These are phyloP conservation scores for Lodderomyces metapsilosis DNA, from an alignment of 1,139 yeast genomes.

Conservation along the genomic window DNA sequence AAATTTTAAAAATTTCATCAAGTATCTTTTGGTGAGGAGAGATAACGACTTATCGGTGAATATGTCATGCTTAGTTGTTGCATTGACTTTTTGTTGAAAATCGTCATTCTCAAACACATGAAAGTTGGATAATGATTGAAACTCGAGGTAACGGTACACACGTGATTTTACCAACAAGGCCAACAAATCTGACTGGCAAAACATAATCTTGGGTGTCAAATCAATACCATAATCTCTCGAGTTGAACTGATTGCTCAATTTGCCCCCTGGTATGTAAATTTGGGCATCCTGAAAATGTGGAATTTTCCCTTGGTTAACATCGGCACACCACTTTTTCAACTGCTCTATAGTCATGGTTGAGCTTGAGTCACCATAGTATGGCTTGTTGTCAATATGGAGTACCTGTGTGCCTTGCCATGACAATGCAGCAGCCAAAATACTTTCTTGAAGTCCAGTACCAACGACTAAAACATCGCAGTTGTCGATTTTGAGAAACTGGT, in stretches of 20 bases:
- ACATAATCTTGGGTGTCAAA: constrained; percentile 82
- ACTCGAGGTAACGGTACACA: constrained; percentile 88
- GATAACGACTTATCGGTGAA: constrained; percentile 85
- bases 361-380: constrained; percentile 83
- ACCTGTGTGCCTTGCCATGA: constrained; percentile 97
- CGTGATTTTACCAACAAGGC: constrained; percentile 76
- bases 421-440: constrained; percentile 87
- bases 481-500: constrained; percentile 48
- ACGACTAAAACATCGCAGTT: constrained; percentile 83
- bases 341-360: constrained; percentile 88
- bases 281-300: constrained; percentile 58
- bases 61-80: constrained; percentile 75
- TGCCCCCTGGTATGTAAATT: constrained; percentile 66
- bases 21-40: constrained; percentile 71
- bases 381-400: constrained; percentile 79
- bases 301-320: constrained; percentile 55
- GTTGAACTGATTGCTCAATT: constrained; percentile 42
- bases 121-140: constrained; percentile 82
- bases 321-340: constrained; percentile 73
- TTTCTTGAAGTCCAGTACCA: constrained; percentile 91
- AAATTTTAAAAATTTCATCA: constrained; percentile 93
- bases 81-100: constrained; percentile 74
- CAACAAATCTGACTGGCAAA: constrained; percentile 83
- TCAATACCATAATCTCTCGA: constrained; percentile 85
- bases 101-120: constrained; percentile 90